Conservation (phyloP, 108 stramenopile species). For the Cyclotella kingstonii region DNA sequence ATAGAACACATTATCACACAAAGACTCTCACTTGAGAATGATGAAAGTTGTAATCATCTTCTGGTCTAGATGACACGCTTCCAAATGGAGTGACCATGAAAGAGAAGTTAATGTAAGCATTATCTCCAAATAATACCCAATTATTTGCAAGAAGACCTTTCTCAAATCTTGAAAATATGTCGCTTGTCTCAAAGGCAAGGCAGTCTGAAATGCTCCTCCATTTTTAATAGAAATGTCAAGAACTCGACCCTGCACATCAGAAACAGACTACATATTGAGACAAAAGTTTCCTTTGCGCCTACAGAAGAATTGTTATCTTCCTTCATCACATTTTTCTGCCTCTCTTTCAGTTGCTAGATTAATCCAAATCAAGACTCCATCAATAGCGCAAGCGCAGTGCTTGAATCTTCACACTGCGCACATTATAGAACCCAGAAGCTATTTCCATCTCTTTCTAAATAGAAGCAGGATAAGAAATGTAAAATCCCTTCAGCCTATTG, state of each 20-base stretch:
- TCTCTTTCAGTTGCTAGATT: conserved; percentile 18
- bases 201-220: conserved; percentile 24
- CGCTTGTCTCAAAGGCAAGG: background rate
- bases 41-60: too few relatives aligned
- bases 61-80: too few relatives aligned
- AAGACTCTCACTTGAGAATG: too few relatives aligned
- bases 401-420: conserved; percentile 14
- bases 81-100: too few relatives aligned
- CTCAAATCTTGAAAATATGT: too few relatives aligned
- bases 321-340: background rate
- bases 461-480: conserved; percentile 14
- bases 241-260: conserved; percentile 16
- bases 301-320: conserved; percentile 22
- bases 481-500: background rate
- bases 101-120: too few relatives aligned
- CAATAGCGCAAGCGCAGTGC: conserved; percentile 33
- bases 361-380: conserved; percentile 43
- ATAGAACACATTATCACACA: too few relatives aligned
- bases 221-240: conserved; percentile 26
- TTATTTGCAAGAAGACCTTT: too few relatives aligned
- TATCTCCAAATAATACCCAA: too few relatives aligned
- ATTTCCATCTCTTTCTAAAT: conserved; percentile 28
- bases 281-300: conserved; percentile 34
- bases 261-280: conserved; percentile 25
- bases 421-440: conserved; percentile 23